Conservation (phyloP, 176 grass and related monocot species). For the Melocanna baccifera region DNA sequence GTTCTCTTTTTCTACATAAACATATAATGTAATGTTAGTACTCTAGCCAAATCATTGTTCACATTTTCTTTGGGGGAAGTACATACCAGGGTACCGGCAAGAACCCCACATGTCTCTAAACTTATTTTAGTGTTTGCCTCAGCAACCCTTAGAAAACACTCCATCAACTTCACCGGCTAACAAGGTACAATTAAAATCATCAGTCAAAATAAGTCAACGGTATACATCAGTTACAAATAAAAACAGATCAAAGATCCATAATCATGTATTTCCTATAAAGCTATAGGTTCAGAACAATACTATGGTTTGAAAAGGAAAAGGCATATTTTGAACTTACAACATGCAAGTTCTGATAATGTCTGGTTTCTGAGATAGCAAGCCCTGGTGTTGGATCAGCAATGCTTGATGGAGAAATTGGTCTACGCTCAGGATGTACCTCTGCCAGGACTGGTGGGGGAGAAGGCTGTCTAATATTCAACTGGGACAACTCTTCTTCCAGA, state of each 20-base stretch:
- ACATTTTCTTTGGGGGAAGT: not conserved
- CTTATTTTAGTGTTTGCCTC: constrained; percentile 85
- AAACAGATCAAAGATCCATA: constrained; percentile 15
- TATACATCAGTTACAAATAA: constrained; percentile 39
- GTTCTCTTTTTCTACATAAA: constrained; percentile 92
- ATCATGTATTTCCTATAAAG: not conserved
- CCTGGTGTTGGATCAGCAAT: constrained; percentile 93
- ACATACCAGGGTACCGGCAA: constrained; percentile 94
- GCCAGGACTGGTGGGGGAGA: constrained; percentile 87
- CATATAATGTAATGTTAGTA: constrained; percentile 37
- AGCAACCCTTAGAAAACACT: constrained; percentile 92
- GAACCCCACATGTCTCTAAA: constrained; percentile 98
- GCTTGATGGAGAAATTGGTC: constrained; percentile 70
- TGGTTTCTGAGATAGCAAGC: constrained; percentile 46
- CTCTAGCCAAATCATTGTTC: constrained; percentile 20
- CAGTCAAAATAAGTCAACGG: not conserved
- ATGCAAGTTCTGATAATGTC: constrained; percentile 80
- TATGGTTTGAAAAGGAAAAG: constrained; percentile 21
- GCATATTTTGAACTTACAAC: constrained; percentile 65
- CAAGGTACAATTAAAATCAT: constrained; percentile 29
- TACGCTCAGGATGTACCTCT: constrained; percentile 58
- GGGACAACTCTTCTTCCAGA: constrained; percentile 64
- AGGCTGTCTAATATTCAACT: constrained; percentile 78
- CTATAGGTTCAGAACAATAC: constrained; percentile 4
- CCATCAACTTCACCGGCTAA: constrained; percentile 96